Evolutionary conservation across 2,329 filamentous ascomycete species (phyloP).

Genomic region (Amphichorda felina): DNA sequence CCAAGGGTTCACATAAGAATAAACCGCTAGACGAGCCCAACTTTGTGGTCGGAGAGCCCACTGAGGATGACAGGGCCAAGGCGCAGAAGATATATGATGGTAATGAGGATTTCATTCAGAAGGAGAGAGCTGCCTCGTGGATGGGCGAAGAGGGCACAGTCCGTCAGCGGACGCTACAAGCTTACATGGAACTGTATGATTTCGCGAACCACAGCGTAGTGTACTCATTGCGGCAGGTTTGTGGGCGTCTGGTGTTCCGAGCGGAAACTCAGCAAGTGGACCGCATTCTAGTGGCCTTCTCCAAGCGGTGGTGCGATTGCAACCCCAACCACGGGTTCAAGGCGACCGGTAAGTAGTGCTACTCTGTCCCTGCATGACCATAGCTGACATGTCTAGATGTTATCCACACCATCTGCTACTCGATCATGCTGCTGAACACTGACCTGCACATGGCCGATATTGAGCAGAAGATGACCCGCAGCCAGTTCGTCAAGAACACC

Average conservation of each 20-base stretch:
- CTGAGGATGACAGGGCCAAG: constrained; percentile 61
- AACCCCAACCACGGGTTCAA: constrained; percentile 93
- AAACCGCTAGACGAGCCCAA: constrained; percentile 45
- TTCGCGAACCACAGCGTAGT: constrained; percentile 75
- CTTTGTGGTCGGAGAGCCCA: constrained; percentile 44
- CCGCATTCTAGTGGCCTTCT: constrained; percentile 81
- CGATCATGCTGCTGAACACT: constrained; percentile 87
- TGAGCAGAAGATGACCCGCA: constrained; percentile 89
- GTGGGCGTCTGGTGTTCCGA: constrained; percentile 67
- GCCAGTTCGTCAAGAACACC: constrained; percentile 93
- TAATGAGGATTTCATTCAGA: constrained; percentile 67
- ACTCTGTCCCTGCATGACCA: neutral
- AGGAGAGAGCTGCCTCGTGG: constrained; percentile 74
- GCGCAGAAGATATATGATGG: constrained; percentile 78
- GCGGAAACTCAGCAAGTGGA: constrained; percentile 97
- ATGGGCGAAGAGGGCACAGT: constrained; percentile 64
- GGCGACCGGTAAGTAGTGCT: constrained; percentile 50
- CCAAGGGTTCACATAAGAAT: constrained; percentile 7
- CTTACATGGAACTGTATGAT: constrained; percentile 90
- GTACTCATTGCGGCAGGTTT: constrained; percentile 66
- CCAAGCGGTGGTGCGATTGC: constrained; percentile 83
- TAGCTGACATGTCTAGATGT: constrained; percentile 60
- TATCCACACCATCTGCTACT: constrained; percentile 95
- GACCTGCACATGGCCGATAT: constrained; percentile 94
- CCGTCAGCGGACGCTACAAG: constrained; percentile 47